Percentiles rank a stretch among this genome's conserved stretches.
phyloP scores from a whole-genome alignment of 2,329 filamentous ascomycete genomes.

The Amylocarpus encephaloides region DNA sequence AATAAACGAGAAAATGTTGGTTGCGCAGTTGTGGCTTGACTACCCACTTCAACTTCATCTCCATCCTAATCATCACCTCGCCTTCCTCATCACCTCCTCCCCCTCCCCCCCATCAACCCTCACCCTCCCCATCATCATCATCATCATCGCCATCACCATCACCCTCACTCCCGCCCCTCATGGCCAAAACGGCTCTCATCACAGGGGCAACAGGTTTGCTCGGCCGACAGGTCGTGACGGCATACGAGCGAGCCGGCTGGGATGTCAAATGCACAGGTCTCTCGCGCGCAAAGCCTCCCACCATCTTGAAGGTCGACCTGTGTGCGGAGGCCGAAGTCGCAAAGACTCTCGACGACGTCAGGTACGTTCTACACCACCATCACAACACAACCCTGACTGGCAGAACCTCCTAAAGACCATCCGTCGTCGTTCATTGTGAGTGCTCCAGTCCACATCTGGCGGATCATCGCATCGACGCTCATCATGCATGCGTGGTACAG shows the following conservation, averaged over 20 bases:
- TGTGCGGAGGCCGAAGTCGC: constrained; percentile 38
- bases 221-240: constrained; percentile 68
- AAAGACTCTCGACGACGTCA: constrained; percentile 45
- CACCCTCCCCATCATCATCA: no score
- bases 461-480: background rate
- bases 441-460: background rate
- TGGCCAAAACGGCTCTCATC: constrained; percentile 55
- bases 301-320: constrained; percentile 45
- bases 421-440: constrained; percentile 77
- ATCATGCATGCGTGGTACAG: constrained; percentile 42
- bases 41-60: no score
- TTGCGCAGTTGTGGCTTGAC: background rate
- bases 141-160: no score
- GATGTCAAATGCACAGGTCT: constrained; percentile 67
- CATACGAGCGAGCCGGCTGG: constrained; percentile 64
- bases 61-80: no score
- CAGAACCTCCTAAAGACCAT: constrained; percentile 46
- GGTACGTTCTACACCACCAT: constrained; percentile 38
- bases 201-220: constrained; percentile 82
- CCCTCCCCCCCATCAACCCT: no score
- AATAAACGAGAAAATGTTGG: background rate
- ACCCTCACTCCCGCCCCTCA: constrained; percentile 18
- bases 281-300: constrained; percentile 64
- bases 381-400: constrained; percentile 14
- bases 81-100: no score